Base-by-base conservation (phyloP, 192 early-diverging fungal species). In the Globomyces pollinis-pini region DNA sequence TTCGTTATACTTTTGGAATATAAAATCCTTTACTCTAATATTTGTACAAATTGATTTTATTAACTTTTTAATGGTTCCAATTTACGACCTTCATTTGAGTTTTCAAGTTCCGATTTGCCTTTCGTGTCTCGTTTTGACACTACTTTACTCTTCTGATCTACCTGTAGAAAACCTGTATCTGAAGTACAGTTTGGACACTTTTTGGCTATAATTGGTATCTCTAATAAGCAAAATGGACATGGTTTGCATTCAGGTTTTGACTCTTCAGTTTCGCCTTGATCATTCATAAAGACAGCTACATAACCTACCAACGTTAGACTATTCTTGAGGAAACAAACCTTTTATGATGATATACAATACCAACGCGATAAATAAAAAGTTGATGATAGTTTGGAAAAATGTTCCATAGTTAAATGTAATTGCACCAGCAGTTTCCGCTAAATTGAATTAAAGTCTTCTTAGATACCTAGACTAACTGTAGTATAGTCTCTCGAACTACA, bases 341-440 rank as follows among this genome's bases (percentile, higher is more conserved):
- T 84, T 84, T n/a, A 86, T 72, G 21, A 87, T 68, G 23, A 84
- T 35, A 61, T 78, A 87, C 57, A 87, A 63, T 35, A 72, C 69
- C 44, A 66, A 47, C 33, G 73, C 50, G 36, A 86, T 69, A 38
- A 87, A 70, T 50, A 87, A 53, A 42, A 87, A 86, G 70, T 83
- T 87, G 70, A 87, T 67, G 59, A 80, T 51, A 30, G 66, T 68
- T 38, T 84, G 74, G 36, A 87, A 43, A 43, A 87, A 87, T 34
- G 77, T 76, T 11, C 84, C 84, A 59, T 72, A 83, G 61, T 77
- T 63, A 38, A 42, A 71, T 11, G 81, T 84, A 16, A 83, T 58
- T 1, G 64, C 66, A 2, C 76, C 76, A 11, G 63, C 69, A 12
- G 53, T 60, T 24, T 74, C 56, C 1, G 75, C 75, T 23, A 71